Base-by-base conservation (phyloP, 2,329 filamentous ascomycete species). In the Mycosphaerella sp. region DNA sequence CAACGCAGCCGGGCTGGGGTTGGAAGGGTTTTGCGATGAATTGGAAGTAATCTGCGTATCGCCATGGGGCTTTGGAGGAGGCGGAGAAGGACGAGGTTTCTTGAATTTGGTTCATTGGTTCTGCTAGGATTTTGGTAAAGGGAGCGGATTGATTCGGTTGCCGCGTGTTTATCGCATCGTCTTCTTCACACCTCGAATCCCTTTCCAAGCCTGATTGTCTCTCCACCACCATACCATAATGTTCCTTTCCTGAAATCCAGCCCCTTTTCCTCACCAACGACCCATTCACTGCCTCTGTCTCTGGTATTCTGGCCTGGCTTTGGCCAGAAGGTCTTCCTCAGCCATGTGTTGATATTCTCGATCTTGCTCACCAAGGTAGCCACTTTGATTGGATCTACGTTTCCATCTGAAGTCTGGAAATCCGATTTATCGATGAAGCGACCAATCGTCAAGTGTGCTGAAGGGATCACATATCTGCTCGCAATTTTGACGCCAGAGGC, bases 361-460 rank as follows among this genome's bases (percentile, higher is more conserved):
- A 96, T 84, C 48, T 78, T 78, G 11, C 77, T 71, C 11, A 95
- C 76, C 76, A 91, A 85, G n/a, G 64, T 70, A 63, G 74, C 69
- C 62, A 90, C 79, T 68, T 80, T 81, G 54, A 75, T 75, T 1
- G 75, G 74, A 60, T 79, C 72, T 52, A 67, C 59, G 49, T 61
- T 69, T 4, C 73, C 70, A 6, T 78, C 78, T 4, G 64, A 59
- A 1, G 68, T 68, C 38, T 67, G 64, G 39, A 78, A 74, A 42
- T 91, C 88, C 10, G 77, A 74, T 40, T 82, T 78, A 8, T 77
- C 79, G 42, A 95, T 78, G 68, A 93, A 96, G 3, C 92, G 78
- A 0, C 81, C 91, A 54, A 97, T 80, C 0, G 92, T 96, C 66
- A 96, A 80, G 73, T 97, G 92, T 12, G 89, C 89, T 45, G 87